Conservation (phyloP, 306 rosid genomes). For the Bauhinia variegata region DNA sequence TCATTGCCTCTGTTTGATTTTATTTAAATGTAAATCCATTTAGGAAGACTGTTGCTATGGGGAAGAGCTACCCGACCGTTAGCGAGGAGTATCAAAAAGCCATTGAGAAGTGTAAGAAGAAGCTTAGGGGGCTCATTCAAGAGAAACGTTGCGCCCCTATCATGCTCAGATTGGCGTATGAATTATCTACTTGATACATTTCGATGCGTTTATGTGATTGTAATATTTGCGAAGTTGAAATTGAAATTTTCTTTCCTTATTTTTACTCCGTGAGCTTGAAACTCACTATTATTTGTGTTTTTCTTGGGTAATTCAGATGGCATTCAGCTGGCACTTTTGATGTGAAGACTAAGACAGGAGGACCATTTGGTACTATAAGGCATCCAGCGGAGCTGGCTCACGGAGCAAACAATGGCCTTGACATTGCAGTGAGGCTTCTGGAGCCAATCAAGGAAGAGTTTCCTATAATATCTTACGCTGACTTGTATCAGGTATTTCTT, state of each 20-base stretch:
- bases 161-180: conserved; percentile 66
- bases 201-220: neutral
- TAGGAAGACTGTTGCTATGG: conserved; percentile 35
- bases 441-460: conserved; percentile 60
- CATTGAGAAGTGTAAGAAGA: conserved; percentile 59
- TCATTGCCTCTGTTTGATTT: neutral
- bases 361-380: conserved; percentile 65
- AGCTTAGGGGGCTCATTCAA: conserved; percentile 61
- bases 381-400: conserved; percentile 58
- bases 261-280: too few species aligned
- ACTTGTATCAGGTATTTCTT: conserved; percentile 56
- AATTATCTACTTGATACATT: neutral
- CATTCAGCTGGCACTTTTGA: conserved; percentile 71
- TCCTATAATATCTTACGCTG: conserved; percentile 58
- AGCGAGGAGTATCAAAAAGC: conserved; percentile 58
- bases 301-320: conserved; percentile 48
- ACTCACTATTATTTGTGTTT: neutral
- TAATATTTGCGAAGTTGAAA: neutral
- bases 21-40: neutral
- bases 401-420: conserved; percentile 65
- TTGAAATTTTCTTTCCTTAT: too few species aligned
- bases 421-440: conserved; percentile 55
- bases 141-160: conserved; percentile 70
- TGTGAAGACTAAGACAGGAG: conserved; percentile 55
- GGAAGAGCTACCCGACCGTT: conserved; percentile 54